These are phyloP conservation scores for Fraxinus velutina DNA, from an alignment of 305 asterid species.

Conservation along the genomic window DNA sequence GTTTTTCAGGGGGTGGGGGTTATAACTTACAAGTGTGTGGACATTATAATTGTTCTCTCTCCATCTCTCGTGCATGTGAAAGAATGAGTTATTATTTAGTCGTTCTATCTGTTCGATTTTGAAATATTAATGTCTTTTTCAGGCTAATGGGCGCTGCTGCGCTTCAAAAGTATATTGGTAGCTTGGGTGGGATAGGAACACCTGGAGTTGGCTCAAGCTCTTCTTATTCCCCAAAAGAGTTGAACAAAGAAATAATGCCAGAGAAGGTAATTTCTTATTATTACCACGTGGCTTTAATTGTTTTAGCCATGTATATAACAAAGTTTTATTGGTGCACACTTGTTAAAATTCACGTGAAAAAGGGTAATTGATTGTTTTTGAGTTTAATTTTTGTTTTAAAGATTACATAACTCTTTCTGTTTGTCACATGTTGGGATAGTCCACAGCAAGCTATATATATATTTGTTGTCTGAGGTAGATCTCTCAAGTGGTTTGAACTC, in stretches of 20 bases:
- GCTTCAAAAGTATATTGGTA: slow-evolving; percentile 86
- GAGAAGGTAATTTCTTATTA: slow-evolving; percentile 59
- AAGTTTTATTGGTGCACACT: background rate
- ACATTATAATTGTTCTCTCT: slow-evolving; percentile 4
- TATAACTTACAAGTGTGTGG: background rate
- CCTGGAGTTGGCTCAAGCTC: slow-evolving; percentile 93
- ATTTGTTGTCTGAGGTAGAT: background rate
- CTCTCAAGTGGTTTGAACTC: background rate
- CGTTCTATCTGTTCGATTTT: slow-evolving; percentile 7
- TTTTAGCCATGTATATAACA: background rate
- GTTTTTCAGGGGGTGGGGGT: background rate
- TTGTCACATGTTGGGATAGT: background rate
- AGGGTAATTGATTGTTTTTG: background rate
- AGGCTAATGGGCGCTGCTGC: slow-evolving; percentile 85
- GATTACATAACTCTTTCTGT: slow-evolving; percentile 4
- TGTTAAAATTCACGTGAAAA: background rate
- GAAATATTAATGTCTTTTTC: slow-evolving; percentile 23
- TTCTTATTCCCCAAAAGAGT: slow-evolving; percentile 78
- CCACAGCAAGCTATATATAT: slow-evolving; percentile 7
- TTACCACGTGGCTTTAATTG: slow-evolving; percentile 1
- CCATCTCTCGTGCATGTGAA: slow-evolving; percentile 5
- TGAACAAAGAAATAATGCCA: slow-evolving; percentile 77
- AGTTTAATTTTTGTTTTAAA: slow-evolving; percentile 4
- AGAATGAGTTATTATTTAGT: background rate
- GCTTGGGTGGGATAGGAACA: slow-evolving; percentile 92